Evolutionary conservation across 495 filamentous ascomycete species (phyloP), one percentile per base, ranked within the genome.

Genomic region (Tuber umbilicatum): DNA sequence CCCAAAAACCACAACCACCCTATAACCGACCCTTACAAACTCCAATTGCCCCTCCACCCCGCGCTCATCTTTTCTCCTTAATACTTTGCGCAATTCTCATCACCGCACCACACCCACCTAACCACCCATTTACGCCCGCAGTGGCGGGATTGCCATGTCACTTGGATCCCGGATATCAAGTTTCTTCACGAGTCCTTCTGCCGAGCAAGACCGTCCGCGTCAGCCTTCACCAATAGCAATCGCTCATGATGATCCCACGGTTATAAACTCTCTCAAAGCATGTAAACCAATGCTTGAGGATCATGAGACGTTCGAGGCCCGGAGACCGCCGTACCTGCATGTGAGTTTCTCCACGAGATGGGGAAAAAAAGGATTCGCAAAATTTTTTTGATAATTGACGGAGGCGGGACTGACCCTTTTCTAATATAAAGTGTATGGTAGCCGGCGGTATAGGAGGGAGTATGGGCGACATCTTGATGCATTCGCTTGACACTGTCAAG

Each of bases 401-500:
- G 55, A 35, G 27, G 55, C 31, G 31, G 55, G 1, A 75, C 77
- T 79, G 42, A 79, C 72, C 37, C 2, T 47, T 39, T 9, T 27
- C 14, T 19, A 37, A 38, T 60, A 27, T 27, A 77, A 50, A 99
- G 93, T 91, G 90, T 81, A 98, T 97, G 94, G 85, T 98, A 75
- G 95, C 96, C 19, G 95, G 95, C 74, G 95, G 94, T 72, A 83
- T 92, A 38, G 95, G 95, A 77, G 95, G 95, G 39, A 93, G 91
- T 41, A 94, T 91, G 69, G 95, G 95, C 71, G 95, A 99, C 84
- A 93, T 99, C 88, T 86, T 99, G 75, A 98, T 99, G 96, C 95
- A 99, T 84, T 97, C 94, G 68, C 88, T 99, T 83, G 95, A 99
- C 85, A 99, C 95, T 12, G 95, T 99, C 73, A 99, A 99, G 85